Evolutionary conservation across 257 asterid species (phyloP), one percentile per base, ranked within the genome.

Genomic region (Solanum chilense): DNA sequence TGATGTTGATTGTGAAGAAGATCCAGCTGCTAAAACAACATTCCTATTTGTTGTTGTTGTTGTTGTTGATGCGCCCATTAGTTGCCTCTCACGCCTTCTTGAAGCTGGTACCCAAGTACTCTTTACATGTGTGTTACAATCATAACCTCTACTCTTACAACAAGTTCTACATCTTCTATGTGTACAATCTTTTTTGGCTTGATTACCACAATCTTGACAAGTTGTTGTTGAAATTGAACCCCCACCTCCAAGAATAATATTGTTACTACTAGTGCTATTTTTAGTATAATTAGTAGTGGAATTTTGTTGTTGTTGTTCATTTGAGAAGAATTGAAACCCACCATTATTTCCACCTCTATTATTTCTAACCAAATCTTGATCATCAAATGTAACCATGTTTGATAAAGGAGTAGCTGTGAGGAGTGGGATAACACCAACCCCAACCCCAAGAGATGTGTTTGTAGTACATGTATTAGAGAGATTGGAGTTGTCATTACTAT

Each of bases 41-140:
- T 77, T 44, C 5, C 82, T 88, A 0, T 47, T 29, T 27, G 58
- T 2, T 74, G 58, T 8, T 42, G 41, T 69, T 70, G 76, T 66
- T 70, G 77, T 66, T 35, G 39, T 37, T 70, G 77, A 25, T 25
- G 74, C 37, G 86, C 39, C 86, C 90, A 90, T 85, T 21, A 88
- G 89, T 87, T 91, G 97, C 14, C 97, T 90, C 85, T 95, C 98
- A 35, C 97, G 96, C 89, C 98, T 94, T 85, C 98, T 94, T 0
- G 95, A 89, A 4, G 95, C 97, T 3, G 95, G 94, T 12, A 94
- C 94, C 97, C 97, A 94, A 9, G 97, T 94, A 91, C 97, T 94
- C 56, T 91, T 94, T 12, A 94, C 89, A 87, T 94, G 97, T 1
- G 97, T 94, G 1, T 91, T 20, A 62, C 97, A 94, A 37, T 92